Conservation (phyloP, 2,329 filamentous ascomycete species). For the Leptographium lundbergii region DNA sequence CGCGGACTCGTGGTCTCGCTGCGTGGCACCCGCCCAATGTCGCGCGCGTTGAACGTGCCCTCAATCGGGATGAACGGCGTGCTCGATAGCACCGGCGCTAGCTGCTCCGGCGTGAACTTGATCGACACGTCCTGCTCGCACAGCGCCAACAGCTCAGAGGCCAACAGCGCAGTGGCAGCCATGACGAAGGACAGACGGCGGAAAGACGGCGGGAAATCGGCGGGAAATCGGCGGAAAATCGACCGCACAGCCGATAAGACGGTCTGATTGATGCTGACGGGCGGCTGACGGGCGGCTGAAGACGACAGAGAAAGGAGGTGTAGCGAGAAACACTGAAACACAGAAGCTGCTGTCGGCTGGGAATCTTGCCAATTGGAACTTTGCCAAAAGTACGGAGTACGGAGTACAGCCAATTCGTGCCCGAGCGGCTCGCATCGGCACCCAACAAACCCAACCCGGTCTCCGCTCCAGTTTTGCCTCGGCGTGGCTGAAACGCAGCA, state of each 20-base stretch:
- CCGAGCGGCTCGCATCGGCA: background rate
- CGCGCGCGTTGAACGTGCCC: constrained; percentile 39
- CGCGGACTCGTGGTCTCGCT: constrained; percentile 1
- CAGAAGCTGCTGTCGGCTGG: too few species aligned
- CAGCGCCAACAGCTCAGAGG: constrained; percentile 23
- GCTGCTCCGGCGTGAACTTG: constrained; percentile 24
- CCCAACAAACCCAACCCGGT: background rate
- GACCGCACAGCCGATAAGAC: too few species aligned
- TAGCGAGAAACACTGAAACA: background rate
- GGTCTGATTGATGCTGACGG: too few species aligned
- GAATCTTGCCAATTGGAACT: too few species aligned
- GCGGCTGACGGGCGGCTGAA: too few species aligned
- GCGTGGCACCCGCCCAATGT: constrained; percentile 30
- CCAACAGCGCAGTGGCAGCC: background rate
- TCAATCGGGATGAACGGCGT: constrained; percentile 33
- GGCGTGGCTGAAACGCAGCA: background rate
- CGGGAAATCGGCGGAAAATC: background rate
- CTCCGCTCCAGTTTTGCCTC: background rate
- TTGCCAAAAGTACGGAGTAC: too few species aligned
- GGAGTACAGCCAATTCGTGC: background rate
- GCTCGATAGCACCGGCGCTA: constrained; percentile 23
- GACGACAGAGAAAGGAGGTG: background rate
- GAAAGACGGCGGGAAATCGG: background rate
- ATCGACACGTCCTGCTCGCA: constrained; percentile 26
- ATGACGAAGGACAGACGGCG: background rate